Percentiles rank a stretch among this genome's conserved stretches.
Conservation (phyloP, 306 rosid species). For the Heteromeles arbutifolia region DNA sequence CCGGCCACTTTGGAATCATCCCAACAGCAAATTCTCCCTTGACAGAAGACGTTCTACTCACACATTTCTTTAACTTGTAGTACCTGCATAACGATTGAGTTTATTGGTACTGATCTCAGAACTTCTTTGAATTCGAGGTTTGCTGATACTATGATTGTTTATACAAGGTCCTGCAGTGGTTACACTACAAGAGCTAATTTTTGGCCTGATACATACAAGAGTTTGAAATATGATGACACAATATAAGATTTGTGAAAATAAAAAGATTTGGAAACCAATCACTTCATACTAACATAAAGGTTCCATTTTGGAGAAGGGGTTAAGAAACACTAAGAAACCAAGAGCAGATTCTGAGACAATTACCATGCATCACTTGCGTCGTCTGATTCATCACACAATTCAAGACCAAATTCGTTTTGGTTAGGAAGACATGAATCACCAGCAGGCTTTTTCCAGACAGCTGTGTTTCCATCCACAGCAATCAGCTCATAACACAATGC, state of each 20-base stretch:
- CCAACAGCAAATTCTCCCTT: conserved; percentile 75
- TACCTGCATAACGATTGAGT: conserved; percentile 56
- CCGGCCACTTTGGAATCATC: conserved; percentile 82
- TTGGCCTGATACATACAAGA: not conserved
- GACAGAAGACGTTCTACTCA: conserved; percentile 50
- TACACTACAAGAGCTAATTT: not conserved
- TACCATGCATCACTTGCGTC: conserved; percentile 85
- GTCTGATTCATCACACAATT: conserved; percentile 66
- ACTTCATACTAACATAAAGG: not conserved
- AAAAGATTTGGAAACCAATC: not conserved
- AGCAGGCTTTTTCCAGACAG: conserved; percentile 85
- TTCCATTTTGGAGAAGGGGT: not conserved
- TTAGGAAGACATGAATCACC: conserved; percentile 68
- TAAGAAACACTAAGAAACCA: not conserved
- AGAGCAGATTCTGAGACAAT: conserved; percentile 12
- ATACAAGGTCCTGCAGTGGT: not conserved
- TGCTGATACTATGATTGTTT: not conserved
- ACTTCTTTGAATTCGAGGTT: conserved; percentile 7
- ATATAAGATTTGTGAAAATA: not conserved
- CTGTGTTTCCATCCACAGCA: conserved; percentile 90
- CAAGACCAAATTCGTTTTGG: conserved; percentile 83
- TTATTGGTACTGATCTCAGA: conserved; percentile 11
- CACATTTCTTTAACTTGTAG: conserved; percentile 71
- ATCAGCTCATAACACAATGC: conserved; percentile 85
- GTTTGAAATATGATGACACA: not conserved